Conservation (phyloP, 2,329 filamentous ascomycete species). For the Tolypocladium tundrense region DNA sequence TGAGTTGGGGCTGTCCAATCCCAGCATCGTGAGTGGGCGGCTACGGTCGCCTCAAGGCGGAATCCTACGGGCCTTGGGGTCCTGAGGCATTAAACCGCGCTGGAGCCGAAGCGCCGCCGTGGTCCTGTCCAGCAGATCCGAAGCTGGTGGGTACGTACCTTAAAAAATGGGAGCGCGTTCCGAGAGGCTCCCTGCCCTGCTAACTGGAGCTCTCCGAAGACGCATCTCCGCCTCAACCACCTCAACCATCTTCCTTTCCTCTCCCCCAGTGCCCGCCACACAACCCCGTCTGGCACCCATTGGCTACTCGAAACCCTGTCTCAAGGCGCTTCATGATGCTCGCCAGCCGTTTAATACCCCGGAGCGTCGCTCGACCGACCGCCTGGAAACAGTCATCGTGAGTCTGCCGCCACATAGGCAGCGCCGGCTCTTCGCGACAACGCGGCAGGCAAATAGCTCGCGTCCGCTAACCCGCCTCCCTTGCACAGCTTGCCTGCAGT, state of each 20-base stretch:
- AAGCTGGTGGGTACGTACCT: not conserved
- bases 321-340: slow-evolving; percentile 39
- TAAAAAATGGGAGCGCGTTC: not conserved
- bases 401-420: slow-evolving; percentile 16
- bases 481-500: slow-evolving; percentile 37
- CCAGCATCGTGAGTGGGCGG: slow-evolving; percentile 1
- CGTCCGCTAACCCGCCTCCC: slow-evolving; percentile 1
- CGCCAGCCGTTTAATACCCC: slow-evolving; percentile 50
- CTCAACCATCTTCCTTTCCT: slow-evolving; percentile 1
- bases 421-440: not conserved
- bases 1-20: not conserved
- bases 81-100: slow-evolving; percentile 4
- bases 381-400: slow-evolving; percentile 43
- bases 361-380: slow-evolving; percentile 45
- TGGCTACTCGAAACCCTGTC: slow-evolving; percentile 12
- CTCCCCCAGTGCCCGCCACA: slow-evolving; percentile 3
- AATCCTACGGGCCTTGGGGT: slow-evolving; percentile 3
- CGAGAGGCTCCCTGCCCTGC: not conserved
- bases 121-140: not conserved
- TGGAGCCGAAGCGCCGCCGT: not conserved
- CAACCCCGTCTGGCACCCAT: slow-evolving; percentile 10
- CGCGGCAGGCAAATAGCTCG: not conserved
- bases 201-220: slow-evolving; percentile 8
- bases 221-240: not conserved
- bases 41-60: slow-evolving; percentile 9